Conservation (phyloP, 768 basidiomycete species). For the Myochromella boudieri region DNA sequence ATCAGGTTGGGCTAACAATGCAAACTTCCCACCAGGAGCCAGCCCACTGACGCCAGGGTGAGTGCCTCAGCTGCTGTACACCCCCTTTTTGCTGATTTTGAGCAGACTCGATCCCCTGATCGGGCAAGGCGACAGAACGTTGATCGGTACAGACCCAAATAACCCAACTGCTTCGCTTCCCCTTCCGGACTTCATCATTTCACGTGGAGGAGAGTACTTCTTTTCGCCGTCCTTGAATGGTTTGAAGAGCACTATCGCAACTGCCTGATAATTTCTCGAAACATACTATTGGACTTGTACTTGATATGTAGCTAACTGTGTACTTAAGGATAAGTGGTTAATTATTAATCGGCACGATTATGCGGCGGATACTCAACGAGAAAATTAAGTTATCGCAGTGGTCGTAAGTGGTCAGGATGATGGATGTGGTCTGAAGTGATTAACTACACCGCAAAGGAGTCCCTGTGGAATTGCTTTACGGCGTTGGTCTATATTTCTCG, state of each 20-base stretch:
- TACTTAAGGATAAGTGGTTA: too few species aligned
- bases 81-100: too few species aligned
- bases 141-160: conserved; percentile 34
- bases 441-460: too few species aligned
- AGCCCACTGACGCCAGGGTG: conserved; percentile 31
- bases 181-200: conserved; percentile 38
- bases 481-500: too few species aligned
- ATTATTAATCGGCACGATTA: too few species aligned
- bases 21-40: conserved; percentile 32
- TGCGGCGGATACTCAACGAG: too few species aligned
- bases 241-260: conserved; percentile 34
- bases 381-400: too few species aligned
- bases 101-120: conserved; percentile 50
- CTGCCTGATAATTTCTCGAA: background rate
- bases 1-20: conserved; percentile 38
- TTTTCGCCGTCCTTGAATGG: conserved; percentile 49
- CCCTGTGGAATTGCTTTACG: too few species aligned
- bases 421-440: too few species aligned
- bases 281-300: too few species aligned
- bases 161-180: conserved; percentile 25
- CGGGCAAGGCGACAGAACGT: conserved; percentile 29
- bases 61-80: conserved; percentile 5
- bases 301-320: too few species aligned
- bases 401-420: too few species aligned
- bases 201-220: conserved; percentile 55